phyloP scores from a whole-genome alignment of 805 yeast genomes.

The Starmerella vaccinii region DNA sequence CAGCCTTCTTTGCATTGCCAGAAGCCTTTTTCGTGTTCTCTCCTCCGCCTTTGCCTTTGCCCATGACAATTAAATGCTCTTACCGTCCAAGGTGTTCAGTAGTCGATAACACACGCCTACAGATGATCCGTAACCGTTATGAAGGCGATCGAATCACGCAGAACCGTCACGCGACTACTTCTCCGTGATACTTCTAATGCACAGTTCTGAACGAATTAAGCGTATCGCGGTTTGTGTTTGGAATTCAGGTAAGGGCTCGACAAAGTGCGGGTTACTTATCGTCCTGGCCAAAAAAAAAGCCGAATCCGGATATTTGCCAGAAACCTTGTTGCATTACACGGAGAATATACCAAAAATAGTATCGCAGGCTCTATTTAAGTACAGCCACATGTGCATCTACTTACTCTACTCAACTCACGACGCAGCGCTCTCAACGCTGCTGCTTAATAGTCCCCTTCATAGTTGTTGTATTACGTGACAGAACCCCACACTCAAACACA shows the following conservation, averaged over 20 bases:
- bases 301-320: neutral
- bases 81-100: too few relatives aligned
- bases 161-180: neutral
- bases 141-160: neutral
- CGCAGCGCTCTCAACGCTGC: too few relatives aligned
- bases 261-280: neutral
- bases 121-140: neutral
- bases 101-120: too few relatives aligned
- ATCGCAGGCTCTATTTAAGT: too few relatives aligned
- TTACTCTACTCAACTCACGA: too few relatives aligned
- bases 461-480: conserved; percentile 4
- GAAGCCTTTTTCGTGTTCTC: conserved; percentile 35
- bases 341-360: too few relatives aligned
- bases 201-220: too few relatives aligned
- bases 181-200: too few relatives aligned
- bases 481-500: conserved; percentile 1
- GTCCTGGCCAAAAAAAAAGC: neutral
- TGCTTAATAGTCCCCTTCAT: neutral
- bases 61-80: conserved; percentile 11
- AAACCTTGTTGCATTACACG: neutral
- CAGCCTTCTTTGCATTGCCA: conserved; percentile 60
- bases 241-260: neutral
- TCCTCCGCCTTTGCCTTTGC: conserved; percentile 21
- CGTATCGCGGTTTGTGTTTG: neutral
- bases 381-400: too few relatives aligned